Evolutionary conservation across 2,329 filamentous ascomycete species (phyloP), one percentile per base, ranked within the genome.

Genomic region (Catunica adiposa): DNA sequence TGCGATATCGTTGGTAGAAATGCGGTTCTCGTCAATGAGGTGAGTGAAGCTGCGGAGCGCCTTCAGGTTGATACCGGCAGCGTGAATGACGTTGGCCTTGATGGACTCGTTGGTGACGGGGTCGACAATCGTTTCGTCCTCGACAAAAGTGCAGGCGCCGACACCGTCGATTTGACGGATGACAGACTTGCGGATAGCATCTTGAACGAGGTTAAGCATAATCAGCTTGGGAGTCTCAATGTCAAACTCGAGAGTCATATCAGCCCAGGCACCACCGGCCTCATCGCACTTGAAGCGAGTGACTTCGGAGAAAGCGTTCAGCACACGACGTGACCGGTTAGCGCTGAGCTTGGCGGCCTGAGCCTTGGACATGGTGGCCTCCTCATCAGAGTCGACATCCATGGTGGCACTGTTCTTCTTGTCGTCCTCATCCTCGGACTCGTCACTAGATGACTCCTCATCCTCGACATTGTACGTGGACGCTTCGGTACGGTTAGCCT

Each of bases 391-490:
- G 22, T 61, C 62, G 8, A 63, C 64, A n/a, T 70, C 70, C 17
- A 71, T 69, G 8, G 69, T 69, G 38, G 69, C 68, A 11, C 57
- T 60, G 48, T 56, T 60, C 37, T 66, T 66, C 11, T 44, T 17
- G 11, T 44, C 70, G 42, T 57, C 56, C 34, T 68, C 67, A 17
- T 83, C 80, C 37, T 80, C 74, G 52, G 79, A 76, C 1, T 76
- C 76, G 20, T 80, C 79, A 73, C 62, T 84, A 82, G 55, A 94
- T 80, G 37, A 77, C 3, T 90, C 90, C 3, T 95, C 89, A 64
- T 97, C 92, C 50, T 94, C 94, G 34, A 83, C 86, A 40, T 88
- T 90, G 62, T 96, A 97, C 14, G 88, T 92, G 1, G 90, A 82
- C 29, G 84, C 86, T 68, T 95, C 86, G 54, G 77, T 74, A 42